Evolutionary conservation across 345 rosid genomes (phyloP), one percentile per base, ranked within the genome.

Genomic region (Carallia pectinifolia): DNA sequence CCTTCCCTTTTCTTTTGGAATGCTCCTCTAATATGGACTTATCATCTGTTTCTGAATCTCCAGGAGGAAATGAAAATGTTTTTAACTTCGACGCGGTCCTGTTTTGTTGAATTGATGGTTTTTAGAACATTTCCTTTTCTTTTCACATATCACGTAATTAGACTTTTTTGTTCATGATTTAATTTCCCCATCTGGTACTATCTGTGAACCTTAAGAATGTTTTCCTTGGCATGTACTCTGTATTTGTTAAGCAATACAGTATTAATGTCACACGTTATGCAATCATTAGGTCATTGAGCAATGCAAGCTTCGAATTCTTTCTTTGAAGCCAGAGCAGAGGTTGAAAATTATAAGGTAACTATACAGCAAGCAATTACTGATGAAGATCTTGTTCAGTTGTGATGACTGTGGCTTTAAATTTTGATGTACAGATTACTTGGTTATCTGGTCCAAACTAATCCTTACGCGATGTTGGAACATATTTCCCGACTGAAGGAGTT

Each of bases 401-500:
- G 6, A 47, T 13, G 30, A 53, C 33, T 61, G 44, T 69, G 52
- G 58, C 58, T 68, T 73, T 72, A 67, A 66, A 40, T 72, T 64
- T 74, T 64, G 53, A 17, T 55, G 47, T 79, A 81, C 85, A 89
- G 97, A 80, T 78, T 92, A 79, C 86, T 92, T 53, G 76, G 83
- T 63, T 73, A 66, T 74, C 81, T 92, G 67, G 84, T 86, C 65
- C 85, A 54, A 74, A 78, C 77, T 77, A 82, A 85, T 80, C 87
- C 93, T 62, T 82, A 78, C 74, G 79, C 81, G 2, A 78, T 92
- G 88, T 52, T 85, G 85, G 96, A 89, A 74, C 87, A 79, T 76
- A 79, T 85, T 60, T 74, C 90, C 31, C 89, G 86, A 62, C 77
- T 89, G 81, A 92, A 92, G 83, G 97, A 92, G 72, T 78, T 92